Base-by-base conservation (phyloP, 768 basidiomycete genomes). In the Psilocybe azurescens region DNA sequence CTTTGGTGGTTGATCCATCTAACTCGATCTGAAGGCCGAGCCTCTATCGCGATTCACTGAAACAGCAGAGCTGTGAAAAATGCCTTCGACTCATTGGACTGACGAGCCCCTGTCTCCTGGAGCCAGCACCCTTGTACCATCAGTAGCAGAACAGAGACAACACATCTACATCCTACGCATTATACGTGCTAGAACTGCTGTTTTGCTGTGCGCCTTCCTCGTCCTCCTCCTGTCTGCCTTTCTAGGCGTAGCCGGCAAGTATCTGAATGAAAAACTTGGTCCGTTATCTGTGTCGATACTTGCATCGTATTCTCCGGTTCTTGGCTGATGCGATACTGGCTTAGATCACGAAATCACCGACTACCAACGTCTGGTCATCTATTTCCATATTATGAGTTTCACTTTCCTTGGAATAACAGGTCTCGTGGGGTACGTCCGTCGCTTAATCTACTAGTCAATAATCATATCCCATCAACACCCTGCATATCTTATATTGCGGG, bases 371-470 rank as follows among this genome's bases (percentile, higher is more conserved):
- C 32, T 67, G 5, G 59, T 65, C 13, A 41, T 69, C 48, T 67
- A 52, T 44, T 67, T 72, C 61, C 65, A 72, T 39, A 63, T 70
- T 2, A 56, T 69, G 33, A 59, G 65, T 18, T 65, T 64, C 13
- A 24, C 63, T 16, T 11, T 69, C 3, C 59, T 69, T 56, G 67
- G 56, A 6, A 6, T 65, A 3, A 65, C 65, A 29, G 63, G 67
- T 49, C 6, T 63, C 44, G 29, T 70, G 10, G 70, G 72, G 70
- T 71, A 53, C 39, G 63, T 46, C 52, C 39, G 62, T 46, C 52
- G 9, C 50, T 24, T n/a, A 59, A 59, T 6, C 67, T 68, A 3
- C 30, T 67, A 20, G 18, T 60, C 50, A 14, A 13, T 8, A 5
- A 29, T 39, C n/a, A 18, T 39, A 8, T 3, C 10, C n/a, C n/a